Conservation (phyloP, 2,329 filamentous ascomycete genomes). For the Ophiostoma angusticollis region DNA sequence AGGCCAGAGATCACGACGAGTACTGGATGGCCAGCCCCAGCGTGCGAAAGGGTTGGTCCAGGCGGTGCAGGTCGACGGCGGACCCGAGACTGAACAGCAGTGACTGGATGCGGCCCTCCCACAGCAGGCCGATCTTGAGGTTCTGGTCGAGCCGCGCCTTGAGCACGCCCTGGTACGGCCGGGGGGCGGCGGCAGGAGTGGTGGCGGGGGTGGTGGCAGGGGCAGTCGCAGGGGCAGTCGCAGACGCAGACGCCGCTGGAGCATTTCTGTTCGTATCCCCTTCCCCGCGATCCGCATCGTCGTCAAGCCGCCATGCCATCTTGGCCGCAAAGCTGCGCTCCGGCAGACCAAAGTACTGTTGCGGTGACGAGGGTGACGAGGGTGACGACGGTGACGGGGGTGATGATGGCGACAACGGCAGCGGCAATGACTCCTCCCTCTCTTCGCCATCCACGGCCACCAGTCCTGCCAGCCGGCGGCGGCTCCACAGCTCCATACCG, state of each 20-base stretch:
- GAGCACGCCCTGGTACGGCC: slow-evolving; percentile 64
- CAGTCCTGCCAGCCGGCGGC: slow-evolving; percentile 31
- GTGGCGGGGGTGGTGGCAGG: slow-evolving; percentile 14
- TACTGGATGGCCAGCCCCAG: slow-evolving; percentile 73
- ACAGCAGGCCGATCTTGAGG: slow-evolving; percentile 71
- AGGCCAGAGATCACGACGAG: slow-evolving; percentile 46
- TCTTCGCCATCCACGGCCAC: slow-evolving; percentile 22
- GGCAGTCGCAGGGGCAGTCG: slow-evolving; percentile 16
- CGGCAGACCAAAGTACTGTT: not conserved
- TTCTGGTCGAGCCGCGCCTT: slow-evolving; percentile 87
- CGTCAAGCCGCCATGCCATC: slow-evolving; percentile 35
- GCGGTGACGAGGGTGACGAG: not conserved
- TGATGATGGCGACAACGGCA: no score
- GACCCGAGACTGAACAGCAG: slow-evolving; percentile 84
- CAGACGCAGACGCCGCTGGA: no score
- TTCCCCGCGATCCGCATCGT: no score
- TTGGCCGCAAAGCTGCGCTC: slow-evolving; percentile 35
- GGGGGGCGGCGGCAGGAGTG: not conserved
- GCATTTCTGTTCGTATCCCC: no score
- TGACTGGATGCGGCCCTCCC: slow-evolving; percentile 89
- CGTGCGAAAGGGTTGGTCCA: slow-evolving; percentile 64
- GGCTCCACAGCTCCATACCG: slow-evolving; percentile 86
- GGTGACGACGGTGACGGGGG: not conserved
- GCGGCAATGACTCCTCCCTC: not conserved
- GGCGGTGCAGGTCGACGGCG: slow-evolving; percentile 63